Conservation (phyloP, 2,329 filamentous ascomycete genomes). For the Metarhizium humberi region DNA sequence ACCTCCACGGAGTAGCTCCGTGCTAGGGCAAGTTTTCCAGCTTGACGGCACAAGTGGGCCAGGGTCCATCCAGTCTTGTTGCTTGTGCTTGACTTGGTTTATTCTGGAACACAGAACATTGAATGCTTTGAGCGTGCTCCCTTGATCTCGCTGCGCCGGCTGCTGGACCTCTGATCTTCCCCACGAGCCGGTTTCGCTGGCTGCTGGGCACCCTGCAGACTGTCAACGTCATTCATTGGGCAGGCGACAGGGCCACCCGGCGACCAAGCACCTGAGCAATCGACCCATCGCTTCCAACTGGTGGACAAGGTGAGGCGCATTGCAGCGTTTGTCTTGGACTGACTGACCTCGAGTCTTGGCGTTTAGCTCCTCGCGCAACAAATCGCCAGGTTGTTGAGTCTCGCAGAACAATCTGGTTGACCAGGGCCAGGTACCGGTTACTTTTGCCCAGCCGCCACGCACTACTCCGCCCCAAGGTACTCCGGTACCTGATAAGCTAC, state of each 20-base stretch:
- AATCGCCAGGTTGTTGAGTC: neutral
- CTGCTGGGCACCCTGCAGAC: slow-evolving; percentile 1
- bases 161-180: slow-evolving; percentile 1
- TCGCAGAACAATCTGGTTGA: neutral
- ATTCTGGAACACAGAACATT: too few species aligned
- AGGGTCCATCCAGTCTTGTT: too few species aligned
- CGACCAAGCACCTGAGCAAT: neutral
- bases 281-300: neutral
- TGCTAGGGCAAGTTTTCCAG: too few species aligned
- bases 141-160: neutral
- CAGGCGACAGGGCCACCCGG: neutral
- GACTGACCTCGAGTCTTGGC: neutral
- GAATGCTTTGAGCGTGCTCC: neutral
- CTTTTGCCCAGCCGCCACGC: too few species aligned
- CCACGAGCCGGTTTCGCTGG: slow-evolving; percentile 15
- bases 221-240: slow-evolving; percentile 9
- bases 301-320: neutral
- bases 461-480: too few species aligned
- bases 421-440: neutral
- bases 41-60: too few species aligned
- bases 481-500: too few species aligned
- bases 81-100: too few species aligned
- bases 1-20: too few species aligned
- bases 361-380: neutral
- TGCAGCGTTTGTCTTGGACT: neutral